Evolutionary conservation across 179 eudicot genomes (phyloP).

Genomic region (Corrigiola litoralis): DNA sequence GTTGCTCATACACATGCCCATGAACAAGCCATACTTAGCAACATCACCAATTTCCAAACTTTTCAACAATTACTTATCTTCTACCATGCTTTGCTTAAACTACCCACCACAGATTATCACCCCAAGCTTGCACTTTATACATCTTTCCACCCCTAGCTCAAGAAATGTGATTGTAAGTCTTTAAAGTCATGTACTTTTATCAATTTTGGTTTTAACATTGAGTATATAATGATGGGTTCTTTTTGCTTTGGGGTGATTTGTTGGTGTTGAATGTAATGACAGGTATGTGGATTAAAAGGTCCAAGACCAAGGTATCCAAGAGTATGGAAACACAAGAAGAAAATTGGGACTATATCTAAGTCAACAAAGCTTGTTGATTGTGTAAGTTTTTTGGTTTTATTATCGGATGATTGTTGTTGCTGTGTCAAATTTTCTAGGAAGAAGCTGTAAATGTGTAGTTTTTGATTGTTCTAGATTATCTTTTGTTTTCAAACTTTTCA

Average conservation of each 20-base stretch:
- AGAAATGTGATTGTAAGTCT: slow-evolving; percentile 44
- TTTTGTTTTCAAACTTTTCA: background rate
- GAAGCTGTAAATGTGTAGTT: background rate
- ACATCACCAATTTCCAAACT: slow-evolving; percentile 3
- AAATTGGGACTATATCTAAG: slow-evolving; percentile 81
- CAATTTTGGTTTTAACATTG: background rate
- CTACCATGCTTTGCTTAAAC: slow-evolving; percentile 38
- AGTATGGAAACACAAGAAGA: slow-evolving; percentile 75
- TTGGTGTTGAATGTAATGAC: slow-evolving; percentile 13
- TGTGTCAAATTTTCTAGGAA: background rate
- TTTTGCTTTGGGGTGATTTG: background rate
- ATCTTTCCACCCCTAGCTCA: slow-evolving; percentile 15
- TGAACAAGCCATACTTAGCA: background rate
- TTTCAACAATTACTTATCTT: background rate
- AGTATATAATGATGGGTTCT: background rate
- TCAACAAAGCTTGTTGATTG: slow-evolving; percentile 77
- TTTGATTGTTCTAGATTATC: background rate
- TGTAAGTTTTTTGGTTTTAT: slow-evolving; percentile 40
- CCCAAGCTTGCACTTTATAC: slow-evolving; percentile 24
- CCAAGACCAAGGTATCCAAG: slow-evolving; percentile 93
- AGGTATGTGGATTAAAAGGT: slow-evolving; percentile 87
- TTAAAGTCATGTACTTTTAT: background rate
- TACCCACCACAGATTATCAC: slow-evolving; percentile 26
- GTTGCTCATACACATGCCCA: slow-evolving; percentile 16
- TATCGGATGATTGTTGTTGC: background rate